Conservation (phyloP, 2,329 filamentous ascomycete genomes). For the Colletotrichum siamense region DNA sequence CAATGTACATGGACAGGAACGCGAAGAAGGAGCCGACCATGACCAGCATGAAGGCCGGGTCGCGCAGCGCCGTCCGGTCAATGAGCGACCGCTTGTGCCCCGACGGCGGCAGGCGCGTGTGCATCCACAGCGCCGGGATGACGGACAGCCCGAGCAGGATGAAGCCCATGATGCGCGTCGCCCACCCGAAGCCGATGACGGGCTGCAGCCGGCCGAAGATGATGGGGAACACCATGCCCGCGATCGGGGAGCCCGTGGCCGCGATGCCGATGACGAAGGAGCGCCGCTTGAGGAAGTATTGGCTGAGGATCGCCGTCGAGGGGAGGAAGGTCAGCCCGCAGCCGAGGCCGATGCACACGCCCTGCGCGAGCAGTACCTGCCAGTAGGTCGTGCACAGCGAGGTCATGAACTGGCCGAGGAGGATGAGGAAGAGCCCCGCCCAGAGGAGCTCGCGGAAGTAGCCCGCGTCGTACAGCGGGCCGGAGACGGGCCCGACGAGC, state of each 20-base stretch:
- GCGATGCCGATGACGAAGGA: conserved; percentile 37
- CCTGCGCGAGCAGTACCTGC: conserved; percentile 45
- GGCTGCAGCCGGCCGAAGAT: conserved; percentile 47
- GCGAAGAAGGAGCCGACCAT: conserved; percentile 40
- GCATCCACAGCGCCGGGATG: conserved; percentile 45
- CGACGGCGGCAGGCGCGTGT: conserved; percentile 35
- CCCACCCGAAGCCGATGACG: conserved; percentile 61
- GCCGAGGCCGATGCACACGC: conserved; percentile 42
- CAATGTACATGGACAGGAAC: conserved; percentile 52
- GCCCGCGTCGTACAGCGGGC: conserved; percentile 48
- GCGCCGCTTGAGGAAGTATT: conserved; percentile 42
- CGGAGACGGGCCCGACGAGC: conserved; percentile 42
- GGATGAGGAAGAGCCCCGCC: conserved; percentile 38
- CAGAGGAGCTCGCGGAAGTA: conserved; percentile 42
- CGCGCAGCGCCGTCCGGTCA: conserved; percentile 41
- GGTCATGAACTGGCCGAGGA: conserved; percentile 49
- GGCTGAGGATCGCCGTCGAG: conserved; percentile 39
- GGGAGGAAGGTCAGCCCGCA: conserved; percentile 40
- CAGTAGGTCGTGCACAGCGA: conserved; percentile 50
- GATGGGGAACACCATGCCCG: conserved; percentile 46
- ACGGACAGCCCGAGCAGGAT: conserved; percentile 43
- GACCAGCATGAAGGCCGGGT: conserved; percentile 43
- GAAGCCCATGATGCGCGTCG: conserved; percentile 49
- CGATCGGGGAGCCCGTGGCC: conserved; percentile 39
- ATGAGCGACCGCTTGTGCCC: conserved; percentile 34